phyloP scores from a whole-genome alignment of 495 filamentous ascomycete species.

The Trypethelium eluteriae region DNA sequence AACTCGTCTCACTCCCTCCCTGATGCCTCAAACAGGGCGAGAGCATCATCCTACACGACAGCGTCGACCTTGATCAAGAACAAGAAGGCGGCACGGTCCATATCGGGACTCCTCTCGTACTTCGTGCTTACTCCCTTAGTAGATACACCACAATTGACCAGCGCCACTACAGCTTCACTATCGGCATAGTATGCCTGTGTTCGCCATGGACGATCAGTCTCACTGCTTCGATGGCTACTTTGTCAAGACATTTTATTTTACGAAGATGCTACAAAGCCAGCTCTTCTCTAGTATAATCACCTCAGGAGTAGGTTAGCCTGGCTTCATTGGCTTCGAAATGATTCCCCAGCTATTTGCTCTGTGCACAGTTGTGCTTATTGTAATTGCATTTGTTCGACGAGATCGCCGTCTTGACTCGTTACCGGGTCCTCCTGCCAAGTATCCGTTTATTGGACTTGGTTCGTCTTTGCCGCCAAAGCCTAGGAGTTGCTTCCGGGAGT shows the following conservation, averaged over 20 bases:
- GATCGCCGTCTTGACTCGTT: constrained; percentile 14
- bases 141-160: not conserved
- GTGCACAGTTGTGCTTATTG: not conserved
- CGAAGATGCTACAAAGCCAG: not conserved
- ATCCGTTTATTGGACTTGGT: constrained; percentile 13
- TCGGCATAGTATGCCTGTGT: not conserved
- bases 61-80: not conserved
- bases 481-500: constrained; percentile 22
- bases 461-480: constrained; percentile 10
- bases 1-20: not conserved
- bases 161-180: not conserved
- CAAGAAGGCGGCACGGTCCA: not conserved
- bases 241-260: not conserved
- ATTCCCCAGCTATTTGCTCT: not conserved
- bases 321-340: not conserved
- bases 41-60: not conserved
- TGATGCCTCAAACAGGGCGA: not conserved
- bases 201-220: not conserved
- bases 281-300: not conserved
- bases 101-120: not conserved
- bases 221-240: not conserved
- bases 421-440: constrained; percentile 12
- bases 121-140: not conserved
- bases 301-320: not conserved
- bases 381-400: not conserved